A percentile compares a stretch with the other conserved stretches of the same genome.
Conservation (phyloP, 2,329 filamentous ascomycete species). For the Lachnellula cervina region DNA sequence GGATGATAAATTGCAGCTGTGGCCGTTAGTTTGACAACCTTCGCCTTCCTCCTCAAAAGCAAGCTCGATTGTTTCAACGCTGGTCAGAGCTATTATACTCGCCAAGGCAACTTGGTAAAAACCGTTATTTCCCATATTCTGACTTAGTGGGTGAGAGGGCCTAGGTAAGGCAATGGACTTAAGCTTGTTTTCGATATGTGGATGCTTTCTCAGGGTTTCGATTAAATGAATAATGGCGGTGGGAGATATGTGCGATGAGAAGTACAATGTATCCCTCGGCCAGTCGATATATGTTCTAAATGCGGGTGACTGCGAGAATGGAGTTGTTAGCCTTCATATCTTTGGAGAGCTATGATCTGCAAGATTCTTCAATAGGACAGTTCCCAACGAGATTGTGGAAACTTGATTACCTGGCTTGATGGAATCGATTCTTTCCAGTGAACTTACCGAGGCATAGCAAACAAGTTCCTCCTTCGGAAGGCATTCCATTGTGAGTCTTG, state of each 20-base stretch:
- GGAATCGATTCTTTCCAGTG: background rate
- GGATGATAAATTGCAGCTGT: background rate
- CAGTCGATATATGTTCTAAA: background rate
- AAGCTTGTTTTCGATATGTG: background rate
- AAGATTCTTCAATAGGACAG: too few relatives aligned
- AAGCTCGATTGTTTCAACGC: background rate
- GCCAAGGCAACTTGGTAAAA: too few relatives aligned
- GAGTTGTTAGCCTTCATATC: too few relatives aligned
- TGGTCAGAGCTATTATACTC: background rate
- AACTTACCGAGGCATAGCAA: background rate
- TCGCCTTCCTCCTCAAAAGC: too few relatives aligned
- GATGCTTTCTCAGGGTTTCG: background rate
- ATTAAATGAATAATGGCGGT: background rate
- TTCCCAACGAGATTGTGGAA: background rate
- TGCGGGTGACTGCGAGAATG: background rate
- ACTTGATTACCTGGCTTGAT: background rate
- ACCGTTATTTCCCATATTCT: too few relatives aligned
- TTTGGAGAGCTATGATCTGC: too few relatives aligned
- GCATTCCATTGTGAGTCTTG: background rate
- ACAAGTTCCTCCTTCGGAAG: background rate
- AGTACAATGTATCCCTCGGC: background rate
- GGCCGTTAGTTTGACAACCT: background rate
- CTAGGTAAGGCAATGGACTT: background rate
- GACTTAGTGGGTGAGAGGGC: too few relatives aligned
- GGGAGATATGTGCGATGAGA: background rate